Base-by-base conservation (phyloP, 2,329 filamentous ascomycete species). In the Paraconiothyrium sp. region DNA sequence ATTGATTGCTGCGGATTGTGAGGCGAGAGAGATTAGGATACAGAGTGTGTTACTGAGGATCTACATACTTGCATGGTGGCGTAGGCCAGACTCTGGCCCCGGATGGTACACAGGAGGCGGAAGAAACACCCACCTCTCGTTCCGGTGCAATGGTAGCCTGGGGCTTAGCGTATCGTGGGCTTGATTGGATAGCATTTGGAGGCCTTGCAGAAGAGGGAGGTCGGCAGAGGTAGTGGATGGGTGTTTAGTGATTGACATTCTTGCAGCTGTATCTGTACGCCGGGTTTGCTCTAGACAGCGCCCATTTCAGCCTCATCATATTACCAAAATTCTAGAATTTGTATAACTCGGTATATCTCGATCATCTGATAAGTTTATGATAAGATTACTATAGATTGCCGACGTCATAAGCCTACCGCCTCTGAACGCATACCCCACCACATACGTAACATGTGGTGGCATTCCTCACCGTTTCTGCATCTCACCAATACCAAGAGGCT, bases 121-220 rank as follows among this genome's bases (percentile, higher is more conserved):
- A 16, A 50, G 11, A 52, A 39, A 13, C 14, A 27, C 27, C 3
- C 11, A 9, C 11, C 10, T 7, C 9, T 50, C 32, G 48, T n/a
- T 51, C 49, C 20, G 34, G 34, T 24, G 49, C n/a, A 9, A 34
- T 41, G 49, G 34, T 52, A 41, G 39, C 13, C 20, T 39, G 49
- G 34, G 34, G 34, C 8, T 52, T 52, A 52, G 49, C 20, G 49
- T 16, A 52, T 52, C 14, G 20, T 39, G 32, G 34, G 7, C 34
- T 39, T 2, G 49, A 6, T 22, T 51, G 48, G 20, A 34, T 22
- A 10, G 11, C 3, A 20, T 52, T 8, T 16, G 7, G n/a, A 11
- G 16, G 27, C 6, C 6, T 35, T 50, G 16, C 4, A 35, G 11
- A 11, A 48, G 10, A 30, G 30, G 16, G n/a, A 50, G 47, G 22